A percentile compares a stretch with the other conserved stretches of the same genome.
Conservation (phyloP, 1,284 basidiomycete species). For the Boletus mariae region DNA sequence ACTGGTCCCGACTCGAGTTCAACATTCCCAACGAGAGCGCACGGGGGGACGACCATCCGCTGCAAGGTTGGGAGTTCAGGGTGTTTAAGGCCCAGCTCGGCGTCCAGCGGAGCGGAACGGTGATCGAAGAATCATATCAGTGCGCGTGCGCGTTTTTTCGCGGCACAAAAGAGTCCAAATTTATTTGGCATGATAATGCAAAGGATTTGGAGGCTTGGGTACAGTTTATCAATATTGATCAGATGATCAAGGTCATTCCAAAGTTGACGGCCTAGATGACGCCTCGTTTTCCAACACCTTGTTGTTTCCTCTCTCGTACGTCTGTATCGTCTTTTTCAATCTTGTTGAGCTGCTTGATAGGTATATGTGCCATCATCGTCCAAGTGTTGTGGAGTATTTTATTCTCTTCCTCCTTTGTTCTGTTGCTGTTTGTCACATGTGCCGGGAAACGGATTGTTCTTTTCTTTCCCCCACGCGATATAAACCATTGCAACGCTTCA, state of each 20-base stretch:
- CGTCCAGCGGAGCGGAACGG: conserved; percentile 49
- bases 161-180: conserved; percentile 56
- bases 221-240: conserved; percentile 77
- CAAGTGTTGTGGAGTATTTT: background rate
- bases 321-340: background rate
- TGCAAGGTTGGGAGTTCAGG: conserved; percentile 80
- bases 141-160: conserved; percentile 74
- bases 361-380: background rate
- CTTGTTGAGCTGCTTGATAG: background rate
- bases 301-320: background rate
- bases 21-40: conserved; percentile 61
- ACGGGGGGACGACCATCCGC: conserved; percentile 58
- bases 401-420: background rate
- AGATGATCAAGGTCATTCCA: conserved; percentile 71
- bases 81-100: conserved; percentile 71
- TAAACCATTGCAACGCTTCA: background rate
- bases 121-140: conserved; percentile 66
- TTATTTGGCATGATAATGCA: conserved; percentile 65
- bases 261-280: conserved; percentile 56
- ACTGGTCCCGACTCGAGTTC: conserved; percentile 75
- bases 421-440: background rate
- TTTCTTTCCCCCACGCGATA: background rate
- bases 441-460: background rate
- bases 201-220: conserved; percentile 72
- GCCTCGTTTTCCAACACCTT: background rate